Evolutionary conservation across 2,329 filamentous ascomycete species (phyloP), one percentile per base, ranked within the genome.

Genomic region (Colletotrichum lindemuthianum): DNA sequence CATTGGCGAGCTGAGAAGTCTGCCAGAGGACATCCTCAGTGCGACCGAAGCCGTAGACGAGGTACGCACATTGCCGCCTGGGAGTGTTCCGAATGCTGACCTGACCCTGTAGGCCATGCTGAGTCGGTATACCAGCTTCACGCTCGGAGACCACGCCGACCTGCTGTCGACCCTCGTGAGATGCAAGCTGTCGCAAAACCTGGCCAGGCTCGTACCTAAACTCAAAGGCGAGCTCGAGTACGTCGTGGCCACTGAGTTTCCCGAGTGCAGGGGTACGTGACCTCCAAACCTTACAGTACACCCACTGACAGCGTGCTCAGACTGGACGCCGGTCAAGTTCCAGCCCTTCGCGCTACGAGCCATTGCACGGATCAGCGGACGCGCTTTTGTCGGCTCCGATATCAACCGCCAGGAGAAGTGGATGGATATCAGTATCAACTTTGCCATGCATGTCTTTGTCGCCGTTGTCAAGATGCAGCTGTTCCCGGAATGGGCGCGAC

Each of bases 321-420:
- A 87, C 65, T 88, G 86, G 86, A 86, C 81, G 1, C 71, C 83
- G 0, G 79, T 86, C 54, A 81, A 80, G 68, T 79, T 86, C 68
- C 83, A 85, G 41, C 79, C 81, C 0, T 82, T 86, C 60, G 75
- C 84, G 47, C 76, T 87, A 2, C 77, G 82, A 24, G 77, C 82
- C 4, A 76, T 88, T 10, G 81, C 85, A 7, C 81, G 84, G 2
- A 69, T 88, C 24, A 86, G 83, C 33, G 84, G 85, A 1, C 77
- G 81, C 16, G 79, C 83, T 5, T 87, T 87, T 66, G 80, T 87
- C 7, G 85, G 85, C 2, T 69, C 79, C 2, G 73, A 77, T 12
- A 75, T 87, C 59, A 84, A 81, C 69, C 83, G 84, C 15, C 75
- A 82, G 44, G 80, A 85, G 67, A 76, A 80, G 61, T 88, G 85